Evolutionary conservation across 345 rosid genomes (phyloP), one percentile per base, ranked within the genome.

Genomic region (Xanthoceras sorbifolium): DNA sequence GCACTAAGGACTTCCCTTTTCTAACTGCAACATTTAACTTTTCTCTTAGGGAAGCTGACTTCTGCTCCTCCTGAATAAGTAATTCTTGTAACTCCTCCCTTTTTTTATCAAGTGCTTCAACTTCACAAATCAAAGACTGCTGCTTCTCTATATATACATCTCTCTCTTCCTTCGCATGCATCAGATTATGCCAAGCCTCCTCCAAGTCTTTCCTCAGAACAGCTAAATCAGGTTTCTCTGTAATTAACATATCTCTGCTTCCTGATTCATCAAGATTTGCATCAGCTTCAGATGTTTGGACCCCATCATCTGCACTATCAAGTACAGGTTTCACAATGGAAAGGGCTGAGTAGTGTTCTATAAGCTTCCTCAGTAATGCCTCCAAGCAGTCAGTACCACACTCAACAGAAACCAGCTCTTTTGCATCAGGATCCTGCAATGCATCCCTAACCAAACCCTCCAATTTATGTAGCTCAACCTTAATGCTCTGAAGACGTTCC

Each of bases 1-100:
- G 98, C 84, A 96, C 94, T 86, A 96, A 85, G 22, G 89, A 88
- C 86, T 96, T 96, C 70, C 99, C 98, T 91, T 96, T 96, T 81
- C 97, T 87, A 80, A 96, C 98, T 55, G 98, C 99, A 80, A 92
- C 89, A 76, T 88, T 92, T 85, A 96, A 75, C 84, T 93, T 96
- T 86, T 96, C 99, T 77, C 94, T 90, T 9, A 78, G 78, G 78
- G 97, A 89, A 73, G 86, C 84, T 64, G 92, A 89, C 84, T 88
- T 96, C 86, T 89, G 98, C 87, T 93, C 94, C 88, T 93, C 99
- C 84, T 87, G 93, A 70, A 72, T 76, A 73, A 91, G 92, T 32
- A 83, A 82, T 77, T 82, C 91, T 77, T 85, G 92, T 87, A 96
- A 80, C 81, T 90, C 93, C 64, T 79, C 69, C 60, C 77, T 86